Evolutionary conservation across 257 asterid genomes (phyloP), one percentile per base, ranked within the genome.

Genomic region (Gynochthodes officinalis): DNA sequence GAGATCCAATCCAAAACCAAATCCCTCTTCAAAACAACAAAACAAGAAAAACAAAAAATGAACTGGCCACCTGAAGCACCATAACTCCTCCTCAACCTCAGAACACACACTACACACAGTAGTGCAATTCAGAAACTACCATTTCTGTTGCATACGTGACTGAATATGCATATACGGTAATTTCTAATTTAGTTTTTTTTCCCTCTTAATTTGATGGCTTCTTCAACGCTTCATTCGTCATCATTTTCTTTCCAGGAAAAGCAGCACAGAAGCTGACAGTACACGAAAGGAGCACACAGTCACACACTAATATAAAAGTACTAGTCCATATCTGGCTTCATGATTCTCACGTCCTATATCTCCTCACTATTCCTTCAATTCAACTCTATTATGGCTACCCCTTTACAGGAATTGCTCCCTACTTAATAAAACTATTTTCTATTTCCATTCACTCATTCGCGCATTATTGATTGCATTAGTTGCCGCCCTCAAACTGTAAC

Each of bases 281-380:
- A 30, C 54, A 42, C 32, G 54, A 71, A 44, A 32, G 40, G 59
- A 55, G 60, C 62, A 35, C 18, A 61, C 52, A 21, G 32, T 64
- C 76, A 62, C 57, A 21, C 57, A 50, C 57, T 50, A 50, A 8
- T 42, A 42, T 11, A 23, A 53, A 23, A 73, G 39, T 39, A 44
- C 21, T 15, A n/a, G 11, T 25, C 71, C 25, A 7, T 11, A 55
- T 10, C 73, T 60, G 61, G 82, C 77, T 88, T 88, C 84, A 82
- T 90, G 92, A 83, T 86, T 78, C 90, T 82, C 96, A 90, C 96
- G 96, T 89, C 96, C 77, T 79, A 61, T 44, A 67, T 74, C 65
- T 74, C 88, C 72, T 81, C 73, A 55, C 85, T 87, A 76, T 76
- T 80, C 64, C 86, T 85, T 84, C 82, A 78, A 80, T 84, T 82